These are phyloP conservation scores for Emydomyces testavorans DNA, from an alignment of 2,329 filamentous ascomycete species.

Conservation along the genomic window DNA sequence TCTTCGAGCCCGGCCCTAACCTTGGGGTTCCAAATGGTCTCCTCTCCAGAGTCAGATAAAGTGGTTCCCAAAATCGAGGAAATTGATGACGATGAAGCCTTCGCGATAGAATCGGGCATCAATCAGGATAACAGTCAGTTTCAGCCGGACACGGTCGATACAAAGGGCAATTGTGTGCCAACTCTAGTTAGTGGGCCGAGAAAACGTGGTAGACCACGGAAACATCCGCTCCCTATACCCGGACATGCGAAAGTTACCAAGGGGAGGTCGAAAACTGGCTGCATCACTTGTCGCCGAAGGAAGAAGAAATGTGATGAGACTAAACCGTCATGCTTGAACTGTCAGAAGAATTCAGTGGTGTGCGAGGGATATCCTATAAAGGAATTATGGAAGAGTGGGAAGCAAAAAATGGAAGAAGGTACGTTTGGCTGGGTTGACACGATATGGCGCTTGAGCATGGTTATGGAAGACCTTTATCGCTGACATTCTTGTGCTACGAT, in stretches of 20 bases:
- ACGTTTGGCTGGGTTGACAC: too few relatives aligned
- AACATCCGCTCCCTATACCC: constrained; percentile 56
- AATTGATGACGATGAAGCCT: constrained; percentile 35
- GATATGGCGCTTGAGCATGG: background rate
- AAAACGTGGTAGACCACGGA: constrained; percentile 69
- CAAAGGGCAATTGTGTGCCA: constrained; percentile 16
- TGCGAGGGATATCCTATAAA: constrained; percentile 85
- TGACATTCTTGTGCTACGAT: background rate
- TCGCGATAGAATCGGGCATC: constrained; percentile 24
- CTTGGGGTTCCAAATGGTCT: constrained; percentile 22
- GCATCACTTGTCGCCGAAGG: constrained; percentile 47
- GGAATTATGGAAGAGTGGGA: constrained; percentile 77
- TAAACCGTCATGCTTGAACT: constrained; percentile 51
- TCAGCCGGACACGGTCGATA: constrained; percentile 22
- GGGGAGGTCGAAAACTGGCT: constrained; percentile 50
- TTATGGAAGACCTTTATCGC: background rate
- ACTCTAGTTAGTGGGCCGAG: constrained; percentile 32
- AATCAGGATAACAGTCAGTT: constrained; percentile 21
- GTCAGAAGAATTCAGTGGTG: constrained; percentile 83
- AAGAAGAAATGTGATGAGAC: constrained; percentile 50
- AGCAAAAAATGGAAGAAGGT: constrained; percentile 60
- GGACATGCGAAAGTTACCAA: constrained; percentile 62
- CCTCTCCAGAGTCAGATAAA: constrained; percentile 22
- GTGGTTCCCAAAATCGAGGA: constrained; percentile 46
- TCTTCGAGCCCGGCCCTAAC: constrained; percentile 16